Evolutionary conservation across 768 basidiomycete species (phyloP).

Genomic region (Scleroderma bovista): DNA sequence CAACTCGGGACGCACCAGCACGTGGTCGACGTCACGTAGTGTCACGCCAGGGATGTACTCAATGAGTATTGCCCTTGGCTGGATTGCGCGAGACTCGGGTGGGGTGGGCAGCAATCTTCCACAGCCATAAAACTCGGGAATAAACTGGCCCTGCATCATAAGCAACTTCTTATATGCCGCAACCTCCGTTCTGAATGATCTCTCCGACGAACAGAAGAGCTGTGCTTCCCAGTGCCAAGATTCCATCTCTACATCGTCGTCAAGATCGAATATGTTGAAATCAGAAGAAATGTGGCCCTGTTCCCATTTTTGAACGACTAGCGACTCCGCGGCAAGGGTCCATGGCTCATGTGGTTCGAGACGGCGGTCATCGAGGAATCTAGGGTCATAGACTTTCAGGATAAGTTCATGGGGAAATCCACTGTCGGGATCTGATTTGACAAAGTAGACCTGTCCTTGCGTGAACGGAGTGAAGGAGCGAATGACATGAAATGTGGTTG

Average conservation of each 20-base stretch:
- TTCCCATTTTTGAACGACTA: neutral
- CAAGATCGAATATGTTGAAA: neutral
- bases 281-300: conserved; percentile 2
- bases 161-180: neutral
- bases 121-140: neutral
- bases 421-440: neutral
- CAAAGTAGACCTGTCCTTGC: neutral
- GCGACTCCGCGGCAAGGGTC: neutral
- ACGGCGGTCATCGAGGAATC: conserved; percentile 6
- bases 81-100: neutral
- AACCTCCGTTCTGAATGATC: neutral
- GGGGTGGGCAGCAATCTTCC: neutral
- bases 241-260: neutral
- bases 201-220: neutral
- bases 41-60: conserved; percentile 1
- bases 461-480: neutral
- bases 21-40: neutral
- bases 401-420: neutral
- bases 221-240: neutral
- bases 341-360: conserved; percentile 1
- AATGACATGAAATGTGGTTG: neutral
- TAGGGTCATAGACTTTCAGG: neutral
- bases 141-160: neutral
- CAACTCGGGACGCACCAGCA: neutral
- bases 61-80: neutral